Conservation (phyloP, 2,329 filamentous ascomycete genomes). For the Purpureocillium takamizusanense region DNA sequence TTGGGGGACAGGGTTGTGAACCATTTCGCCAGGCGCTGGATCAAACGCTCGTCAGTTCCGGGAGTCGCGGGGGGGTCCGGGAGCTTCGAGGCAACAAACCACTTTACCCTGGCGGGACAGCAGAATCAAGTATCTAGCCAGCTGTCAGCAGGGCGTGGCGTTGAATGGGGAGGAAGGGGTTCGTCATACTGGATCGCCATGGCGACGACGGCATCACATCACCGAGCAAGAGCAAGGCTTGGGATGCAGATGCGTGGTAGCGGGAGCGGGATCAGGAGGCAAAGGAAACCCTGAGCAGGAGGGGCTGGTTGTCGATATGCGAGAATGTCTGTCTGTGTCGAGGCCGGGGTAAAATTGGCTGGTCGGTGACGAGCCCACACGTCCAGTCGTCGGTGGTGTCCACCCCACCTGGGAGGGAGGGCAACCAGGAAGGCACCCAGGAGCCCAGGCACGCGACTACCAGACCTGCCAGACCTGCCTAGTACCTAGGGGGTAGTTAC, state of each 20-base stretch:
- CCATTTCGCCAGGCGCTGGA: slow-evolving; percentile 94
- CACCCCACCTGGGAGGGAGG: background rate
- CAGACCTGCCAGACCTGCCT: too few species aligned
- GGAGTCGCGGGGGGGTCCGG: too few species aligned
- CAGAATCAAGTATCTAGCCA: slow-evolving; percentile 82
- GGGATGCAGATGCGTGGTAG: slow-evolving; percentile 4
- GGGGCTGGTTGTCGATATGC: slow-evolving; percentile 1
- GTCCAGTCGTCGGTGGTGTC: too few species aligned
- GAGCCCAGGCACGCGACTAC: too few species aligned
- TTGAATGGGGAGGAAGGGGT: slow-evolving; percentile 6
- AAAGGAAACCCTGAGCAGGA: background rate
- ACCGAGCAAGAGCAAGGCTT: slow-evolving; percentile 8
- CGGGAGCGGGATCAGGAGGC: background rate
- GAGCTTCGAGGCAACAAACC: slow-evolving; percentile 46
- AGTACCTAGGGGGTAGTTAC: too few species aligned
- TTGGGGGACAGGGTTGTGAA: slow-evolving; percentile 96
- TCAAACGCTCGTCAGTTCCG: slow-evolving; percentile 1
- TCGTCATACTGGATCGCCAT: slow-evolving; percentile 36
- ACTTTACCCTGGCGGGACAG: slow-evolving; percentile 98
- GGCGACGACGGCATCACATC: slow-evolving; percentile 13
- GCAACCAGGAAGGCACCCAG: too few species aligned
- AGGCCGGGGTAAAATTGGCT: slow-evolving; percentile 8
- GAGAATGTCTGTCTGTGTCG: slow-evolving; percentile 3
- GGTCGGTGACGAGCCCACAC: slow-evolving; percentile 13
- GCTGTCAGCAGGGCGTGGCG: slow-evolving; percentile 11